A percentile compares a stretch with the other conserved stretches of the same genome.
Evolutionary conservation across 164 flowering plant genomes (phyloP).

Genomic region (Chimonanthus salicifolius): DNA sequence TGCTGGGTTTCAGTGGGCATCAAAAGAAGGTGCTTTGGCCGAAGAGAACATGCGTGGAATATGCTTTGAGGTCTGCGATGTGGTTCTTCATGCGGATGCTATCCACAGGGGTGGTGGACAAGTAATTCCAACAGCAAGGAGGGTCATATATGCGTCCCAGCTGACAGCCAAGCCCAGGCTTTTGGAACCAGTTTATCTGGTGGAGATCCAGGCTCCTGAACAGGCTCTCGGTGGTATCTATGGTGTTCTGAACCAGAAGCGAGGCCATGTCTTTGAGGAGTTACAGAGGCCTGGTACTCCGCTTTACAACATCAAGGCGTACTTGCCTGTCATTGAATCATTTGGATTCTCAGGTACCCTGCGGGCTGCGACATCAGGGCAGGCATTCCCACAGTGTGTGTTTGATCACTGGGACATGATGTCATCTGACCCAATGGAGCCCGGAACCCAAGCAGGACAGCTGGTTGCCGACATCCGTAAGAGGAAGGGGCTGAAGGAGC

Average conservation of each 20-base stretch:
- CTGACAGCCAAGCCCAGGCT: conserved; percentile 30
- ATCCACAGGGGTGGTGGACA: conserved; percentile 36
- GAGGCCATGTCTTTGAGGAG: conserved; percentile 61
- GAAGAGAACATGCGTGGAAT: conserved; percentile 38
- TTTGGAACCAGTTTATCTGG: conserved; percentile 27
- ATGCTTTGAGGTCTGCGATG: conserved; percentile 37
- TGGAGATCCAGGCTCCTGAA: conserved; percentile 38
- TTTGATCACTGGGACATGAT: conserved; percentile 66
- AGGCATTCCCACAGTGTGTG: conserved; percentile 57
- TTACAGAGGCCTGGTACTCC: conserved; percentile 65
- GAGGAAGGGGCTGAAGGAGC: conserved; percentile 57
- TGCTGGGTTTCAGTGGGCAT: conserved; percentile 33
- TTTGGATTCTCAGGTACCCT: conserved; percentile 41
- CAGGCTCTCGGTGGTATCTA: conserved; percentile 55
- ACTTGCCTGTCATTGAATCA: conserved; percentile 50
- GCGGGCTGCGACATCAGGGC: conserved; percentile 56
- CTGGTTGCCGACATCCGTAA: conserved; percentile 38
- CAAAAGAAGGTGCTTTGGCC: conserved; percentile 31
- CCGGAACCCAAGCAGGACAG: conserved; percentile 32
- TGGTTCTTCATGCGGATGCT: conserved; percentile 33
- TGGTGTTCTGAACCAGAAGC: conserved; percentile 48
- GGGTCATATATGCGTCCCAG: conserved; percentile 31
- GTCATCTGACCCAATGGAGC: conserved; percentile 46
- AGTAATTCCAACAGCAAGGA: conserved; percentile 26
- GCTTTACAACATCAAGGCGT: conserved; percentile 51